A percentile compares a stretch with the other conserved stretches of the same genome.
Conservation (phyloP, 805 yeast species). For the Lipomyces lipofer region DNA sequence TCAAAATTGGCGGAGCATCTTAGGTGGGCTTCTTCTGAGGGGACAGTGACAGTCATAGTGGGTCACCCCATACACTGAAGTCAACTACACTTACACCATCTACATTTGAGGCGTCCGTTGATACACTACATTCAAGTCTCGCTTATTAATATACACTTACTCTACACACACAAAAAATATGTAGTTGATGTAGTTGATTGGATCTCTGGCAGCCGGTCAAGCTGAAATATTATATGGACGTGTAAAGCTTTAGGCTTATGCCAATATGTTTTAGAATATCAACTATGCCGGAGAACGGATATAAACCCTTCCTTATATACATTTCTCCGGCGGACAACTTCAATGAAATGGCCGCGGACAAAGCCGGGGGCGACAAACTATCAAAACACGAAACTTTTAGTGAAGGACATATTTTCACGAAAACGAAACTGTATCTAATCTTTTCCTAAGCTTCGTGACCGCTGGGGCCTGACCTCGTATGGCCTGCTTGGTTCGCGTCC, state of each 20-base stretch:
- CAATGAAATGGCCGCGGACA: no score
- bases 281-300: not conserved
- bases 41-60: not conserved
- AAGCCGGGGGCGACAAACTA: no score
- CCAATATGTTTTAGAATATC: slow-evolving; percentile 1
- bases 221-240: not conserved
- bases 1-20: slow-evolving; percentile 3
- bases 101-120: not conserved
- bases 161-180: not conserved
- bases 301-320: not conserved
- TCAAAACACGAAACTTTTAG: not conserved
- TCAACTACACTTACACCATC: slow-evolving; percentile 1
- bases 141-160: slow-evolving; percentile 1
- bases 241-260: not conserved
- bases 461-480: not conserved
- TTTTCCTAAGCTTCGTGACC: not conserved
- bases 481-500: not conserved
- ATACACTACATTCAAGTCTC: not conserved
- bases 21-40: not conserved
- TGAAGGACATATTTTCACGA: no score
- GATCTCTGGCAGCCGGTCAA: no score
- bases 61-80: slow-evolving; percentile 1
- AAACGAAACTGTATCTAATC: no score
- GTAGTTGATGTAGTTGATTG: not conserved
- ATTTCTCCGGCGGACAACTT: not conserved